These are phyloP conservation scores for Marchantia polymorpha DNA, from an alignment of 225 moss, liverwort and hornwort genomes.

Conservation along the genomic window DNA sequence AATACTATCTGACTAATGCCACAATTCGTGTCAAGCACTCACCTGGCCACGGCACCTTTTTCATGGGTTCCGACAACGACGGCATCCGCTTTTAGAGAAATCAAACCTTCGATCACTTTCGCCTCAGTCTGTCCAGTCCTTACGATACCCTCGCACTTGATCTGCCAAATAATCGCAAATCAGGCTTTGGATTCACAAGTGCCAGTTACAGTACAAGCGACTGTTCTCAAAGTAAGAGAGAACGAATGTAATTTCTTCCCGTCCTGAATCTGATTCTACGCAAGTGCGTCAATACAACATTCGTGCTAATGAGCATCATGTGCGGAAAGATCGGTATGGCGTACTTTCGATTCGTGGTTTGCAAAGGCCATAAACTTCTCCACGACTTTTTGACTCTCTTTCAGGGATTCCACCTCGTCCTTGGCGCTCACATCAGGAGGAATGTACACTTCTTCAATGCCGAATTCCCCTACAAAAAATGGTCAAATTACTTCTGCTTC, in stretches of 20 bases:
- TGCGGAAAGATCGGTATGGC: not conserved
- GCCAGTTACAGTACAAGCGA: not conserved
- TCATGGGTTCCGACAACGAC: conserved; percentile 89
- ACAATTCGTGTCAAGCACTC: not conserved
- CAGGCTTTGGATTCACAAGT: not conserved
- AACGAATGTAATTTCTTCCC: no score
- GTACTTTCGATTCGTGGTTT: conserved; percentile 54
- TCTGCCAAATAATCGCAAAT: conserved; percentile 29
- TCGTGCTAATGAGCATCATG: no score
- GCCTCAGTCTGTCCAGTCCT: conserved; percentile 73
- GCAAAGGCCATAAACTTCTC: conserved; percentile 81
- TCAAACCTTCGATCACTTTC: conserved; percentile 82
- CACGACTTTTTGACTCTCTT: conserved; percentile 84
- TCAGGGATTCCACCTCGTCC: conserved; percentile 74
- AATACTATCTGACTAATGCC: no score
- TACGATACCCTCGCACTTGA: conserved; percentile 87
- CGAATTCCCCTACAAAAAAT: conserved; percentile 63
- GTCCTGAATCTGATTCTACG: no score
- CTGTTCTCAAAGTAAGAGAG: no score
- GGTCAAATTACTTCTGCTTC: not conserved
- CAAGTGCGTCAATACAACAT: no score
- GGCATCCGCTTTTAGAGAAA: conserved; percentile 72
- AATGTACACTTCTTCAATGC: conserved; percentile 81
- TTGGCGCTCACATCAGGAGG: conserved; percentile 45
- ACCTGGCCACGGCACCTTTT: conserved; percentile 73